phyloP scores from a whole-genome alignment of 441 rosid genomes.

The Pelargonium cotyledonis region DNA sequence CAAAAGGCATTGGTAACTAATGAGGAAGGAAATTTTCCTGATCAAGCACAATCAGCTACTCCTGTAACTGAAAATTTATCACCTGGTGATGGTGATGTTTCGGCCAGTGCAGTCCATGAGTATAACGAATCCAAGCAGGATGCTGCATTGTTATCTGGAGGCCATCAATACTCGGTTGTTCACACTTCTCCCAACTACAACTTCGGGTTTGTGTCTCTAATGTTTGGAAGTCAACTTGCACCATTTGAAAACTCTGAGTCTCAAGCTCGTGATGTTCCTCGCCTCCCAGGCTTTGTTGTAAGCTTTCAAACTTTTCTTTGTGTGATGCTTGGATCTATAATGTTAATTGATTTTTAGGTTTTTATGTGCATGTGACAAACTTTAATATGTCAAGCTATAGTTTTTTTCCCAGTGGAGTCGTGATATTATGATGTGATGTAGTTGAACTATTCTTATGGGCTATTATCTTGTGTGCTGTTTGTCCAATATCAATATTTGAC shows the following conservation, averaged over 20 bases:
- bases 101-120: conserved; percentile 38
- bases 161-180: conserved; percentile 48
- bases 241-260: conserved; percentile 68
- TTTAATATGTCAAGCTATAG: no score
- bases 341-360: not conserved
- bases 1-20: conserved; percentile 33
- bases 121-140: conserved; percentile 59
- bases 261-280: conserved; percentile 69
- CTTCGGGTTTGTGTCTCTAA: conserved; percentile 61
- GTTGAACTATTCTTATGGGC: no score
- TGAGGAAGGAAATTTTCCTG: conserved; percentile 50
- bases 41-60: conserved; percentile 41
- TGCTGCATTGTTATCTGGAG: conserved; percentile 40
- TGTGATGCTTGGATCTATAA: conserved; percentile 5
- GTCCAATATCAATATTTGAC: not conserved
- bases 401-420: no score
- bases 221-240: conserved; percentile 51
- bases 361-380: not conserved
- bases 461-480: not conserved
- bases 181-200: conserved; percentile 60
- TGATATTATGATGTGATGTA: no score
- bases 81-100: conserved; percentile 45
- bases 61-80: conserved; percentile 41
- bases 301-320: conserved; percentile 26
- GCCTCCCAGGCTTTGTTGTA: conserved; percentile 71